Conservation (phyloP, 768 basidiomycete genomes). For the Steccherinum ochraceum region DNA sequence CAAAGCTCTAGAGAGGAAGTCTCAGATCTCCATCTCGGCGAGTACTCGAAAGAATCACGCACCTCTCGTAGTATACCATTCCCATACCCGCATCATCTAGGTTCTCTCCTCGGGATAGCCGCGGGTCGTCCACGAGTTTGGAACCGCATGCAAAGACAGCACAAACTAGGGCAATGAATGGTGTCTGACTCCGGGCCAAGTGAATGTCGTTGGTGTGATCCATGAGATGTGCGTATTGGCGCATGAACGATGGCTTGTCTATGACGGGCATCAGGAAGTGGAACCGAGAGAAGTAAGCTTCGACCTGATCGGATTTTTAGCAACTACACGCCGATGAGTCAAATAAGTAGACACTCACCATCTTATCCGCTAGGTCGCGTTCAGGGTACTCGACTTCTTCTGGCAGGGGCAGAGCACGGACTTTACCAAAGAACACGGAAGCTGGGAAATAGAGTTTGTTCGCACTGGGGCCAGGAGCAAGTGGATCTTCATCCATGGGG, state of each 20-base stretch:
- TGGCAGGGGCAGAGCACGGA: constrained; percentile 72
- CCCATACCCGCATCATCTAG: constrained; percentile 80
- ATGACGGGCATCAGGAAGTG: constrained; percentile 87
- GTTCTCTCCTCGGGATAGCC: constrained; percentile 49
- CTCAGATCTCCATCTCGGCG: constrained; percentile 10
- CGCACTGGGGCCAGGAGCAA: constrained; percentile 68
- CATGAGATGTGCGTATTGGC: constrained; percentile 69
- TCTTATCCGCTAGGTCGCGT: constrained; percentile 78
- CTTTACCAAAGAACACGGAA: constrained; percentile 80
- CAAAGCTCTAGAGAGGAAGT: constrained; percentile 52
- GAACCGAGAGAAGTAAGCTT: constrained; percentile 81
- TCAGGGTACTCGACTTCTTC: constrained; percentile 87
- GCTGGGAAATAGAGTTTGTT: constrained; percentile 89
- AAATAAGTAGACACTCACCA: constrained; percentile 43
- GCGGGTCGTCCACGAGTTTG: constrained; percentile 67
- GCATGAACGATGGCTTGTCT: constrained; percentile 79
- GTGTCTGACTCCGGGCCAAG: constrained; percentile 53
- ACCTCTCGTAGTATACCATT: constrained; percentile 89
- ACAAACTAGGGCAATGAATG: constrained; percentile 79
- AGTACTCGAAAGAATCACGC: constrained; percentile 17
- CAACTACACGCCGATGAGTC: constrained; percentile 1
- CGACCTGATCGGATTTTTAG: constrained; percentile 44
- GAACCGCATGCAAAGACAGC: constrained; percentile 90
- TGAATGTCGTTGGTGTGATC: constrained; percentile 49
- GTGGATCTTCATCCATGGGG: constrained; percentile 79